Conservation (phyloP, 257 asterid genomes). For the Craterostigma plantagineum region DNA sequence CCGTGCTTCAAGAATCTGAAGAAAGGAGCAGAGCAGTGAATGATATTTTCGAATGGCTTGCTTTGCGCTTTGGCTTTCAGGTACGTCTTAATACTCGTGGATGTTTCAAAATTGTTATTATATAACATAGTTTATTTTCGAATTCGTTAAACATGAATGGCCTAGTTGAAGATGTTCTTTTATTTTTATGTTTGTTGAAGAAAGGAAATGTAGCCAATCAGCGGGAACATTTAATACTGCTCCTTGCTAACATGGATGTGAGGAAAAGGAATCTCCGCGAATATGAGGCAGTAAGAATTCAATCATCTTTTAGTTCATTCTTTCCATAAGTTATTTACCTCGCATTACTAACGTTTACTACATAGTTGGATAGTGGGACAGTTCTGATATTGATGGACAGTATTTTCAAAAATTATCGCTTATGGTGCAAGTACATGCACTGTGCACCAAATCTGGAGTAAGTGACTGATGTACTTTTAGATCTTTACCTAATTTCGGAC, state of each 20-base stretch:
- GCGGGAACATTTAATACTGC: constrained; percentile 89
- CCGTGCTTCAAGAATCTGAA: constrained; percentile 37
- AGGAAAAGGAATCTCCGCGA: constrained; percentile 43
- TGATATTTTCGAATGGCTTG: constrained; percentile 94
- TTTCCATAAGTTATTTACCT: constrained; percentile 5
- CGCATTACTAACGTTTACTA: constrained; percentile 12
- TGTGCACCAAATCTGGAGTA: constrained; percentile 48
- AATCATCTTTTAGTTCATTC: constrained; percentile 4
- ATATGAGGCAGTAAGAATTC: constrained; percentile 36
- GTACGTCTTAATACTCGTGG: constrained; percentile 18
- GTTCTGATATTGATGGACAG: constrained; percentile 50
- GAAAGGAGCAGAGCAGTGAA: constrained; percentile 33
- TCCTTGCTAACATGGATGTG: constrained; percentile 84
- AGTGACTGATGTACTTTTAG: constrained; percentile 15
- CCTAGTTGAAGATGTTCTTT: constrained; percentile 7
- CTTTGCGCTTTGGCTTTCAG: constrained; percentile 91
- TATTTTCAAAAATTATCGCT: constrained; percentile 60
- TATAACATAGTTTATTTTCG: not conserved
- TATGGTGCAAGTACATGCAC: constrained; percentile 88
- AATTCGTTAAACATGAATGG: no score
- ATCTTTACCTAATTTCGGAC: constrained; percentile 8
- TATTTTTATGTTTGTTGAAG: constrained; percentile 31
- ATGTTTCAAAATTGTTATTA: not conserved
- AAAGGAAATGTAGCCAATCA: constrained; percentile 97
- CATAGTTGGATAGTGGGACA: constrained; percentile 52